These are phyloP conservation scores for Alternaria hordeiaustralica DNA, from an alignment of 2,329 filamentous ascomycete species.

Conservation along the genomic window DNA sequence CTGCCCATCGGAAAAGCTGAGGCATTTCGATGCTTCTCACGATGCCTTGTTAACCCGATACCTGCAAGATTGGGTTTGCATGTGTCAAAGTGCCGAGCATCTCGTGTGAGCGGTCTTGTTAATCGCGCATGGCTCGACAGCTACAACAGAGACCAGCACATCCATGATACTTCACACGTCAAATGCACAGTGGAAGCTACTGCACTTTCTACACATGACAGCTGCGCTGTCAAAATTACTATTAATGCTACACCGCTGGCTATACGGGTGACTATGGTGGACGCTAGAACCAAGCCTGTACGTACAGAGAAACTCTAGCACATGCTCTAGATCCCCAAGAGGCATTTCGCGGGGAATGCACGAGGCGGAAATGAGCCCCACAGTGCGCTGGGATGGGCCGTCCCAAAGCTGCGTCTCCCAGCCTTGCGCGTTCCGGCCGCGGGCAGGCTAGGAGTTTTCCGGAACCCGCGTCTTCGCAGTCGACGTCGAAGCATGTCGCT, in stretches of 20 bases:
- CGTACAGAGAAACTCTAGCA: slow-evolving; percentile 10
- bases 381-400: slow-evolving; percentile 10
- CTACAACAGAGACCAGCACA: background rate
- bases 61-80: slow-evolving; percentile 2
- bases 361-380: slow-evolving; percentile 22
- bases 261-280: background rate
- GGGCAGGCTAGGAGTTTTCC: slow-evolving; percentile 35
- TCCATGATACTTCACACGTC: background rate
- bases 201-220: background rate
- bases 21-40: slow-evolving; percentile 25
- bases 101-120: background rate
- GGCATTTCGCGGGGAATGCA: slow-evolving; percentile 34
- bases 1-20: slow-evolving; percentile 26
- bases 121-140: slow-evolving; percentile 7
- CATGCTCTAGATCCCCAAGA: slow-evolving; percentile 23
- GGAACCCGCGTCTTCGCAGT: slow-evolving; percentile 17
- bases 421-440: slow-evolving; percentile 31
- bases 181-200: background rate
- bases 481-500: slow-evolving; percentile 12
- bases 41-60: slow-evolving; percentile 6
- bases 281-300: background rate
- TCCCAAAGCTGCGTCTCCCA: slow-evolving; percentile 3
- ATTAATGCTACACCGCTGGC: background rate
- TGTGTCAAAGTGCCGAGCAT: slow-evolving; percentile 19
- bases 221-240: background rate